Evolutionary conservation across 176 grass and related monocot species (phyloP).

Genomic region (Oryza rufipogon): DNA sequence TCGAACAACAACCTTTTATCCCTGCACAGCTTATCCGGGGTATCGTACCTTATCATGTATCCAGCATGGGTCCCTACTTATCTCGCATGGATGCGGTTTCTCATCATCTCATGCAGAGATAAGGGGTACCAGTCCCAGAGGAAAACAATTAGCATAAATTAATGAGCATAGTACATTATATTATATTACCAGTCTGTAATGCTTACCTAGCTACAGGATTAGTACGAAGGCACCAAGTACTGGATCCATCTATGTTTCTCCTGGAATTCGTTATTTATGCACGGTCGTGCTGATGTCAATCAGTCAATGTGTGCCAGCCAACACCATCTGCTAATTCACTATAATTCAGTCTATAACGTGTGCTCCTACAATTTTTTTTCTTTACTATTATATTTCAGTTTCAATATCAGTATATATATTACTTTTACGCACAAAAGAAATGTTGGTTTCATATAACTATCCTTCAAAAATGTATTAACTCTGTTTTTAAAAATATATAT

Average conservation of each 20-base stretch:
- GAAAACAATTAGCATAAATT: neutral
- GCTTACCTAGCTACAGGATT: neutral
- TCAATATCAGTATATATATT: no score
- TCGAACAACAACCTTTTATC: neutral
- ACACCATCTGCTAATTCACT: no score
- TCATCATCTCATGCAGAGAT: neutral
- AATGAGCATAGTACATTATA: no score
- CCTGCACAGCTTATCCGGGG: no score
- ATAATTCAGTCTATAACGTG: no score
- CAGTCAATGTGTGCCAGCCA: no score
- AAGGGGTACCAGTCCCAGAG: neutral
- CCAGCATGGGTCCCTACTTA: neutral
- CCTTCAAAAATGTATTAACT: no score
- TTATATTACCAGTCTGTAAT: neutral
- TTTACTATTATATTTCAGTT: no score
- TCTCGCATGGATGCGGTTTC: neutral
- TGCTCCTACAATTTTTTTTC: no score
- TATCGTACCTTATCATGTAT: neutral
- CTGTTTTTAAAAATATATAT: no score
- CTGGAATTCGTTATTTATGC: neutral
- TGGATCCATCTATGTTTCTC: neutral
- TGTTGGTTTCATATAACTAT: no score
- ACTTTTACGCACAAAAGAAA: no score
- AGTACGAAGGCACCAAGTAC: neutral
- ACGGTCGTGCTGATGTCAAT: neutral